Evolutionary conservation across 257 asterid genomes (phyloP).

Genomic region (Solanum dulcamara): DNA sequence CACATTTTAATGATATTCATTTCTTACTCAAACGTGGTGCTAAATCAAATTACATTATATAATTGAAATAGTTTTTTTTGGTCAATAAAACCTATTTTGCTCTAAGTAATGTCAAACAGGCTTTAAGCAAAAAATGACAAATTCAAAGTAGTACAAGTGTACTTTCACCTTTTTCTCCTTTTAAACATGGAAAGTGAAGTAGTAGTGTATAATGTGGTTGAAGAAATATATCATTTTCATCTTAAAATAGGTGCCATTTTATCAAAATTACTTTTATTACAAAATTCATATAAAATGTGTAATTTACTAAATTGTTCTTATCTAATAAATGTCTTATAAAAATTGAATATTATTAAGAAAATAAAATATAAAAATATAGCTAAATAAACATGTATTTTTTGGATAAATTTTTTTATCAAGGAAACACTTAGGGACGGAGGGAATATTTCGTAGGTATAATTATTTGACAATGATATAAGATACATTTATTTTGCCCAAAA

Average conservation of each 20-base stretch:
- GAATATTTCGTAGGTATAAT: background rate
- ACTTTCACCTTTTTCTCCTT: background rate
- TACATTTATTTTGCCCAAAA: background rate
- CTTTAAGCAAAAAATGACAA: background rate
- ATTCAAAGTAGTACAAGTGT: background rate
- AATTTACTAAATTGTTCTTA: background rate
- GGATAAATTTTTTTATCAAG: background rate
- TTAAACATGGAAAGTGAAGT: background rate
- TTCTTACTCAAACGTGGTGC: background rate
- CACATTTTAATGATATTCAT: background rate
- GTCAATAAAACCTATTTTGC: too few species aligned
- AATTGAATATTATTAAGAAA: background rate
- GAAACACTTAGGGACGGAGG: background rate
- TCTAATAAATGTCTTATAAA: background rate
- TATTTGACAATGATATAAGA: background rate
- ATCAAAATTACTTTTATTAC: too few species aligned
- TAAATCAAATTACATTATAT: background rate
- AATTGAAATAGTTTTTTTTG: background rate
- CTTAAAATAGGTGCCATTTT: too few species aligned
- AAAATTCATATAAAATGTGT: background rate
- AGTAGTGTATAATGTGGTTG: background rate
- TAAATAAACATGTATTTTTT: background rate
- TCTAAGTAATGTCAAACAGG: too few species aligned
- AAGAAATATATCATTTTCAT: background rate
- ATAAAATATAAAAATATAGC: too few species aligned